phyloP scores from a whole-genome alignment of 805 yeast genomes.

The Jamesozyma gamospora region DNA sequence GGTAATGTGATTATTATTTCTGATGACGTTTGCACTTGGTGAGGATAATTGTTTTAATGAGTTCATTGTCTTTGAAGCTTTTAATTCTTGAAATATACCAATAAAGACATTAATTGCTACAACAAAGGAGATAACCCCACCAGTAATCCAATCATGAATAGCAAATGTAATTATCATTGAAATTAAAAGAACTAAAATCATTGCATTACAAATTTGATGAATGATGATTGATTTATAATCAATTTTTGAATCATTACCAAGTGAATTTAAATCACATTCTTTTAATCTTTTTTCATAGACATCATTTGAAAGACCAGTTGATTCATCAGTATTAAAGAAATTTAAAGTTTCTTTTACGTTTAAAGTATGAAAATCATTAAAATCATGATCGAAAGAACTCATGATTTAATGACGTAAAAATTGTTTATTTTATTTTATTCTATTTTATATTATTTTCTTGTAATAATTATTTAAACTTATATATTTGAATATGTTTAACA shows the following conservation, averaged over 20 bases:
- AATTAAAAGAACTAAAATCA: constrained; percentile 77
- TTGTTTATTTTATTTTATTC: too few relatives aligned
- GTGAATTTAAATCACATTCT: constrained; percentile 69
- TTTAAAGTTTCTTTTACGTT: constrained; percentile 51
- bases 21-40: constrained; percentile 80
- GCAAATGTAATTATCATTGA: constrained; percentile 78
- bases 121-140: constrained; percentile 83
- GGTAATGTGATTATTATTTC: constrained; percentile 63
- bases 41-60: constrained; percentile 90
- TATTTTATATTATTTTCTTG: too few relatives aligned
- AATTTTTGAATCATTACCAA: constrained; percentile 69
- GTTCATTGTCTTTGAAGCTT: constrained; percentile 88
- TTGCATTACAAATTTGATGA: constrained; percentile 84
- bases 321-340: constrained; percentile 51
- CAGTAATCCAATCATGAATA: constrained; percentile 92
- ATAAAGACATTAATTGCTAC: constrained; percentile 86
- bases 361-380: constrained; percentile 40
- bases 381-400: constrained; percentile 9
- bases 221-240: constrained; percentile 59
- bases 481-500: neutral
- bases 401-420: constrained; percentile 2
- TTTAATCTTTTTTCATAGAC: constrained; percentile 61
- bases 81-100: constrained; percentile 91
- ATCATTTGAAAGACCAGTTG: constrained; percentile 53
- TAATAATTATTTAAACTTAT: neutral